phyloP scores from a whole-genome alignment of 345 rosid genomes.

The Balakata baccata region DNA sequence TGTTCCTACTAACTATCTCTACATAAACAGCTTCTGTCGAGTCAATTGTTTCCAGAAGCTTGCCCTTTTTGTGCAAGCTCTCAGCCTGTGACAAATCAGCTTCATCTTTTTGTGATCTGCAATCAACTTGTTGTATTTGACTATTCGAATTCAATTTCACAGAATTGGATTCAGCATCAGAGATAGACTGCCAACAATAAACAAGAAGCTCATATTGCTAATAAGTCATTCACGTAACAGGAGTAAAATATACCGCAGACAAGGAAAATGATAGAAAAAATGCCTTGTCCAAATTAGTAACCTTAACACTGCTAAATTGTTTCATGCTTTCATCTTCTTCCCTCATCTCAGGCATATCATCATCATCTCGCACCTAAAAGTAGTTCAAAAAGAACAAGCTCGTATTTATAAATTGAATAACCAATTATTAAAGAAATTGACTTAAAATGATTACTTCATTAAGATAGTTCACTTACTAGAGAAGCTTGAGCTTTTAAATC shows the following conservation, averaged over 20 bases:
- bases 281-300: constrained; percentile 7
- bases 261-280: neutral
- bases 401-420: constrained; percentile 5
- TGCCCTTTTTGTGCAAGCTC: constrained; percentile 48
- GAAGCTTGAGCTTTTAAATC: constrained; percentile 97
- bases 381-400: constrained; percentile 18
- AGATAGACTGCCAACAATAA: constrained; percentile 34
- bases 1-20: constrained; percentile 39
- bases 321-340: constrained; percentile 57
- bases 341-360: constrained; percentile 49
- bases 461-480: constrained; percentile 45
- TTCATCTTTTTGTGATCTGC: constrained; percentile 26
- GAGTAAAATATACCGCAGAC: too few species aligned
- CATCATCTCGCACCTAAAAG: constrained; percentile 67
- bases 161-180: constrained; percentile 23
- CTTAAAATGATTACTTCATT: neutral
- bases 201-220: constrained; percentile 14
- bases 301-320: constrained; percentile 46
- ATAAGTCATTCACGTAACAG: neutral
- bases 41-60: constrained; percentile 42
- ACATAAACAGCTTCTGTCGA: constrained; percentile 33
- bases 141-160: constrained; percentile 31
- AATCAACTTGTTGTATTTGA: constrained; percentile 37
- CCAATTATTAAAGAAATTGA: constrained; percentile 4
- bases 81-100: constrained; percentile 36